Conservation (phyloP, 2,329 filamentous ascomycete genomes). For the Tolypocladium ovalisporum region DNA sequence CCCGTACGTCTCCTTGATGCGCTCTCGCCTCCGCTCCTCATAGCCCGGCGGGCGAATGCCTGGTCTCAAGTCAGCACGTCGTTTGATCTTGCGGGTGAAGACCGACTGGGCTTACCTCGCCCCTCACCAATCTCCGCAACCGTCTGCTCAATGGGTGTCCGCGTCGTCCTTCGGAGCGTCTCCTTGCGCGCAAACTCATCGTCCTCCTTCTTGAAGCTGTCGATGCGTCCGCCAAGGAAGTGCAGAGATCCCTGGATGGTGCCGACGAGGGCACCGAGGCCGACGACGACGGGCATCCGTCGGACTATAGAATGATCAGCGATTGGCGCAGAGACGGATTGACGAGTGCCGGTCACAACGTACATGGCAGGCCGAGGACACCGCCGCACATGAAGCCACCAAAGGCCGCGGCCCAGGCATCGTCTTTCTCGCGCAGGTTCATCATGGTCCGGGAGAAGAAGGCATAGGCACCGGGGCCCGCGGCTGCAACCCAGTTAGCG, state of each 20-base stretch:
- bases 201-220: constrained; percentile 41
- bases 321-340: background rate
- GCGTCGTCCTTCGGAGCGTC: constrained; percentile 59
- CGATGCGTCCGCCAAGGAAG: constrained; percentile 54
- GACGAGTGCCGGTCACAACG: constrained; percentile 15
- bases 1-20: constrained; percentile 79
- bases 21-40: constrained; percentile 69
- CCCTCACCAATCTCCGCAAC: constrained; percentile 76
- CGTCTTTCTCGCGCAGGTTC: constrained; percentile 79
- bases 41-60: constrained; percentile 75
- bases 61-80: constrained; percentile 21
- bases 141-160: constrained; percentile 68
- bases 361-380: constrained; percentile 64
- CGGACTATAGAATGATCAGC: constrained; percentile 13
- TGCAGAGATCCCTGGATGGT: constrained; percentile 52
- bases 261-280: constrained; percentile 49
- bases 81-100: too few relatives aligned
- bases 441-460: constrained; percentile 68
- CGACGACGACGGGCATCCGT: constrained; percentile 59
- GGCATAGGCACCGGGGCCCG: constrained; percentile 57
- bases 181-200: constrained; percentile 70
- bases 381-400: constrained; percentile 69
- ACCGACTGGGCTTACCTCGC: constrained; percentile 49
- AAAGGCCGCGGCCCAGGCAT: constrained; percentile 61
- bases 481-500: constrained; percentile 27